Evolutionary conservation across 306 rosid genomes (phyloP).

Genomic region (Crotalaria pallida): DNA sequence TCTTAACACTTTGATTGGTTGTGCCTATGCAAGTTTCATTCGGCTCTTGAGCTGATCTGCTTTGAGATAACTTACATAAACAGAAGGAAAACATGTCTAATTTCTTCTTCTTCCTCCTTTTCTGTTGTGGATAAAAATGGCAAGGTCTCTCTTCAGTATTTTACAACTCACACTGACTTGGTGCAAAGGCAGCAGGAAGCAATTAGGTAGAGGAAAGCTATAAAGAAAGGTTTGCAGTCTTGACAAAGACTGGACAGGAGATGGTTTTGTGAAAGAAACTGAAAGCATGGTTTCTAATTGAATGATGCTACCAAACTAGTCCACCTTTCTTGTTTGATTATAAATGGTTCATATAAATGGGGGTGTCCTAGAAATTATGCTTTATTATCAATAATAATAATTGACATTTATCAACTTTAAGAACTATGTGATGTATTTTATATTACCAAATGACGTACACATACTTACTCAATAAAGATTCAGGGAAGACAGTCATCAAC

Average conservation of each 20-base stretch:
- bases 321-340: neutral
- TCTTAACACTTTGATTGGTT: too few species aligned
- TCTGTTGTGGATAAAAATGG: neutral
- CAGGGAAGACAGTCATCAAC: neutral
- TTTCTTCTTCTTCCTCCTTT: neutral
- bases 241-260: slow-evolving; percentile 97
- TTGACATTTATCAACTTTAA: neutral
- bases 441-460: neutral
- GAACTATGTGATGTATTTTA: slow-evolving; percentile 15
- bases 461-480: neutral
- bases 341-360: slow-evolving; percentile 1
- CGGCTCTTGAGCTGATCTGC: neutral
- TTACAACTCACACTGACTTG: slow-evolving; percentile 87
- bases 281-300: slow-evolving; percentile 99
- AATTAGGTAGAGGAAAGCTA: slow-evolving; percentile 74
- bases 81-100: neutral
- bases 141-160: slow-evolving; percentile 80
- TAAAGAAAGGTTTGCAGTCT: slow-evolving; percentile 74
- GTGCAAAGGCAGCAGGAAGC: slow-evolving; percentile 87
- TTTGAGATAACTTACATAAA: neutral
- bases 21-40: too few species aligned
- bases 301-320: neutral
- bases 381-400: neutral
- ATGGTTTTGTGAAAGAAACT: slow-evolving; percentile 83
- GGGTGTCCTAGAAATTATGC: neutral